Percentiles rank a stretch among this genome's conserved stretches.
Evolutionary conservation across 371 early-diverging fungal species (phyloP).

Genomic region (Astathelohania contejeani): DNA sequence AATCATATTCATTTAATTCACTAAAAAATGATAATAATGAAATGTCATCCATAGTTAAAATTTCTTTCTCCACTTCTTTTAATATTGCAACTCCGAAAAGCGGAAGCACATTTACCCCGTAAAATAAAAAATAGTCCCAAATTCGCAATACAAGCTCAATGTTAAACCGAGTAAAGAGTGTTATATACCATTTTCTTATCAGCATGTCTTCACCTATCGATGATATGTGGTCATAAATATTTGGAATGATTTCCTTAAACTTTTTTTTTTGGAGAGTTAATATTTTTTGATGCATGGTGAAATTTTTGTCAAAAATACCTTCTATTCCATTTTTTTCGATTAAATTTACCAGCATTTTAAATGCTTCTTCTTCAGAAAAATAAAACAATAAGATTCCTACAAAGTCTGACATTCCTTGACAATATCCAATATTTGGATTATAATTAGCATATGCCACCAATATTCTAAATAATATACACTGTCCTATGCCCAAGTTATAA

Average conservation of each 20-base stretch:
- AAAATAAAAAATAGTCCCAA: constrained; percentile 49
- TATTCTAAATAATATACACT: constrained; percentile 43
- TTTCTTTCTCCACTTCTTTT: too few relatives aligned
- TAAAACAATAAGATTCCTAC: constrained; percentile 48
- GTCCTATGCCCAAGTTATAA: constrained; percentile 39
- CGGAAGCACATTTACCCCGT: too few relatives aligned
- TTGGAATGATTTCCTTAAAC: constrained; percentile 40
- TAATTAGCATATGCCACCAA: constrained; percentile 50
- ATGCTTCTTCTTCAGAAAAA: constrained; percentile 49
- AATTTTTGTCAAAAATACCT: constrained; percentile 48
- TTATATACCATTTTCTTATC: constrained; percentile 50
- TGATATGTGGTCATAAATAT: constrained; percentile 29
- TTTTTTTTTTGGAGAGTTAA: constrained; percentile 43
- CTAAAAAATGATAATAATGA: too few relatives aligned
- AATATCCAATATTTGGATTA: constrained; percentile 49
- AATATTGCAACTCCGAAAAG: too few relatives aligned
- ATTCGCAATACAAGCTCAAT: constrained; percentile 38
- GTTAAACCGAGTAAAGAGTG: constrained; percentile 50
- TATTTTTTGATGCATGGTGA: constrained; percentile 38
- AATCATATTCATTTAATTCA: too few relatives aligned
- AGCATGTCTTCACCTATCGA: constrained; percentile 38
- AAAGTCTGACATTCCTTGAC: constrained; percentile 53
- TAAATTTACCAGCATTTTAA: constrained; percentile 35
- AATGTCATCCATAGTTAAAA: too few relatives aligned
- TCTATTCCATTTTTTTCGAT: constrained; percentile 43